Evolutionary conservation across 495 filamentous ascomycete genomes (phyloP), one percentile per base, ranked within the genome.

Genomic region (Talaromyces adpressus): DNA sequence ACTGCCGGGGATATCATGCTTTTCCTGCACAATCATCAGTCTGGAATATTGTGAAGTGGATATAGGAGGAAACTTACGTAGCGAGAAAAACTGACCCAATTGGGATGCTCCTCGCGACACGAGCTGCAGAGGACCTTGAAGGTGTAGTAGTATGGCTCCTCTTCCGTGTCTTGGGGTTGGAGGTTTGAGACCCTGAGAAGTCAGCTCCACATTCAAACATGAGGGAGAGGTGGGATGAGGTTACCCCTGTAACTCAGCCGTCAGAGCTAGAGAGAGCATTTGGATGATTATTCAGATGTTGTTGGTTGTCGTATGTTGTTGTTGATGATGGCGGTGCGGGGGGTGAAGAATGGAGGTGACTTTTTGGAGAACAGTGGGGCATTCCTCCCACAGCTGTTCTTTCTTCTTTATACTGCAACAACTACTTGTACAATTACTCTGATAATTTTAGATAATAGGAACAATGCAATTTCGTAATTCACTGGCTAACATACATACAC

Each of bases 81-180:
- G 34, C 95, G 89, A 73, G 84, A 96, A 66, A 99, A 83, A 60
- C 83, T 89, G 47, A 99, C 85, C 75, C 83, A 87, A 69, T 98
- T 99, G 3, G 89, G 85, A 72, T 99, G 95, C 1, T 77, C 85
- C 77, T 99, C 94, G 58, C 91, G 84, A 73, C 94, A 99, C 25
- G 92, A 96, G 11, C 89, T 96, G 74, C 94, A 99, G 79, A 97
- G 89, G 49, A 99, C 93, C 69, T 88, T 91, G 84, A 99, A 97
- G 56, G 89, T 96, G 79, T 95, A 99, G 79, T 85, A 94, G 77
- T 96, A 98, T 0, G 91, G 91, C 61, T 81, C 84, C 6, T 89
- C 89, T 57, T 82, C 77, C 2, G 88, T 90, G 74, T 99, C 94
- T 64, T 88, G 79, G 1, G 94, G 95, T 61, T 85, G 86, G 59